Conservation (phyloP, 2,329 filamentous ascomycete species). For the Fusarium sp. region DNA sequence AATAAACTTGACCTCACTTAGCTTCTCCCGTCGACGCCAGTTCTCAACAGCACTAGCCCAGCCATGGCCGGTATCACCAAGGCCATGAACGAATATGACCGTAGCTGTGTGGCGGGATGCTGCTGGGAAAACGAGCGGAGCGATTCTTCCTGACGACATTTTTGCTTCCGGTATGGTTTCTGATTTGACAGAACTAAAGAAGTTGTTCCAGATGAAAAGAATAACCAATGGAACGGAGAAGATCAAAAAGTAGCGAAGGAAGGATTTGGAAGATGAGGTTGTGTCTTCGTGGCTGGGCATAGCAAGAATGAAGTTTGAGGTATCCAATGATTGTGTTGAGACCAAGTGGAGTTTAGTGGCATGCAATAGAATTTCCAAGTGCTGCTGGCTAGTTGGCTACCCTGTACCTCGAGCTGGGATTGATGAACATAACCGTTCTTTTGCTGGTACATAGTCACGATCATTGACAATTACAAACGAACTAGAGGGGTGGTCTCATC, state of each 20-base stretch:
- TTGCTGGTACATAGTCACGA: not conserved
- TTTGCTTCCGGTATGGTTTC: constrained; percentile 2
- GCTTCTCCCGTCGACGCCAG: constrained; percentile 82
- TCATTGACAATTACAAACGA: too few species aligned
- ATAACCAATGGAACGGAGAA: constrained; percentile 18
- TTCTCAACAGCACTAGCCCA: constrained; percentile 89
- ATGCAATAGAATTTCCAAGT: not conserved
- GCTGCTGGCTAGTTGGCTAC: not conserved
- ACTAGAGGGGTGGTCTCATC: too few species aligned
- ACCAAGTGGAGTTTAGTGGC: constrained; percentile 31
- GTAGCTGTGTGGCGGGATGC: constrained; percentile 89
- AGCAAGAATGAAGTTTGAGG: constrained; percentile 17
- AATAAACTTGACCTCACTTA: constrained; percentile 93
- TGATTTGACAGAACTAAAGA: not conserved
- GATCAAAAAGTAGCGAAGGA: constrained; percentile 29
- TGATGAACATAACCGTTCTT: too few species aligned
- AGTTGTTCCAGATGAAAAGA: constrained; percentile 14
- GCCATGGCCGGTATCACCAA: constrained; percentile 85
- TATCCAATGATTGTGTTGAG: constrained; percentile 26
- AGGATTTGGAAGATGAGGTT: constrained; percentile 3
- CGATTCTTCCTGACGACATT: constrained; percentile 46
- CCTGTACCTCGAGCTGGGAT: not conserved
- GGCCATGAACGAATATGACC: constrained; percentile 92
- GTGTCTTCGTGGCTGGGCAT: constrained; percentile 29
- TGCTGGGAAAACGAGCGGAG: constrained; percentile 80